phyloP scores from a whole-genome alignment of 805 yeast species.

The Yarrowia osloensis region DNA sequence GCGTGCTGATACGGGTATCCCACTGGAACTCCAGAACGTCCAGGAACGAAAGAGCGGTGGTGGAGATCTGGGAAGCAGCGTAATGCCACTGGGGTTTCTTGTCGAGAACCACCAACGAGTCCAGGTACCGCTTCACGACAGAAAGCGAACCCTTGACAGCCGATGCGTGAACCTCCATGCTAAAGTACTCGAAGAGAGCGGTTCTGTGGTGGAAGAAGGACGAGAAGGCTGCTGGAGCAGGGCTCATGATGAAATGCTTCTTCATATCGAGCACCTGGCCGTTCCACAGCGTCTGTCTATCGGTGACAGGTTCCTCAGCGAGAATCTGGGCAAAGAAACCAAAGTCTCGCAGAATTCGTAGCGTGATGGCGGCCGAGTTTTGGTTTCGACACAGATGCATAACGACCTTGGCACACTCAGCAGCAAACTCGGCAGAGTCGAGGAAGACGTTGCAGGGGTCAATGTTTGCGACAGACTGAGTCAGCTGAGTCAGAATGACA shows the following conservation, averaged over 20 bases:
- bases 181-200: conserved; percentile 61
- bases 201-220: conserved; percentile 65
- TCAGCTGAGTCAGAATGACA: conserved; percentile 54
- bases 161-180: conserved; percentile 70
- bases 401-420: conserved; percentile 61
- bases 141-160: conserved; percentile 51
- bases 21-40: conserved; percentile 64
- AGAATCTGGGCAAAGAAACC: conserved; percentile 57
- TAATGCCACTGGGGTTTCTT: conserved; percentile 43
- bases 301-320: conserved; percentile 56
- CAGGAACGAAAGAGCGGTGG: conserved; percentile 66
- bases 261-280: conserved; percentile 46
- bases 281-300: conserved; percentile 58
- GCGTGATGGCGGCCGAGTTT: conserved; percentile 53
- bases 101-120: conserved; percentile 51
- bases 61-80: conserved; percentile 49
- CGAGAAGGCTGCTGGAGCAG: conserved; percentile 48
- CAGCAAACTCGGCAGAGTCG: conserved; percentile 59
- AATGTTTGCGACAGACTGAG: conserved; percentile 50
- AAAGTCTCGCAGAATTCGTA: conserved; percentile 55
- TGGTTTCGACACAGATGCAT: conserved; percentile 61
- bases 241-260: conserved; percentile 47
- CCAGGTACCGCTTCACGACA: conserved; percentile 54
- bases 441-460: conserved; percentile 48
- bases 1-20: neutral